Evolutionary conservation across 495 filamentous ascomycete species (phyloP).

Genomic region (Entonaema liquescens): DNA sequence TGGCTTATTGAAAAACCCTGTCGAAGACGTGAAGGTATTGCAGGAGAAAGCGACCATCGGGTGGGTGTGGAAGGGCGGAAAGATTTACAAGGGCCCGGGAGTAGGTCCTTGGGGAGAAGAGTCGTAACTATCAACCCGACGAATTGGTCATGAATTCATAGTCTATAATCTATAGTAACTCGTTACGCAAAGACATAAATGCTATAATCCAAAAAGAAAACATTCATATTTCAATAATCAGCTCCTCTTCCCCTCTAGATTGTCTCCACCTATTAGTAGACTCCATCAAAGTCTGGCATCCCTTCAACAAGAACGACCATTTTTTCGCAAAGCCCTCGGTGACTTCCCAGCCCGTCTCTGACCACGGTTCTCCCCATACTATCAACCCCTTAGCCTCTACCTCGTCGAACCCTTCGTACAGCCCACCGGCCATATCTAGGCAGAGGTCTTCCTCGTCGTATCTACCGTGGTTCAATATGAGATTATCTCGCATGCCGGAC

Average conservation of each 20-base stretch:
- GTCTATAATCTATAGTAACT: neutral
- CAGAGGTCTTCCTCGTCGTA: constrained; percentile 60
- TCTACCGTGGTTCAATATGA: constrained; percentile 50
- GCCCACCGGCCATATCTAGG: constrained; percentile 57
- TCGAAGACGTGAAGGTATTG: constrained; percentile 57
- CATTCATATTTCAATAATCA: constrained; percentile 55
- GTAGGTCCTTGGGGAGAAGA: constrained; percentile 52
- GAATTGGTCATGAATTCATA: neutral
- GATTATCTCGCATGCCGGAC: constrained; percentile 60
- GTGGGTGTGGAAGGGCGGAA: constrained; percentile 59
- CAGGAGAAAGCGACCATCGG: constrained; percentile 52
- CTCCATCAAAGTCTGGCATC: constrained; percentile 57
- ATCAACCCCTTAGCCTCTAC: constrained; percentile 51
- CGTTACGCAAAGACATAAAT: neutral
- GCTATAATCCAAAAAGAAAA: neutral
- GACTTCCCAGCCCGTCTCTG: constrained; percentile 59
- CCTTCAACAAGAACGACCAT: constrained; percentile 61
- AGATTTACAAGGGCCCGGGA: constrained; percentile 52
- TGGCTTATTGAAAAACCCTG: constrained; percentile 54
- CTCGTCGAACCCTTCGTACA: constrained; percentile 47
- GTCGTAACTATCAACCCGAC: neutral
- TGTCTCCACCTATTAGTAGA: constrained; percentile 62
- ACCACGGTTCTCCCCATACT: constrained; percentile 63
- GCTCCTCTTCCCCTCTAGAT: constrained; percentile 57
- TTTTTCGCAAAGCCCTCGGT: constrained; percentile 59